These are phyloP conservation scores for Arthroderma uncinatum DNA, from an alignment of 2,329 filamentous ascomycete genomes.

Conservation along the genomic window DNA sequence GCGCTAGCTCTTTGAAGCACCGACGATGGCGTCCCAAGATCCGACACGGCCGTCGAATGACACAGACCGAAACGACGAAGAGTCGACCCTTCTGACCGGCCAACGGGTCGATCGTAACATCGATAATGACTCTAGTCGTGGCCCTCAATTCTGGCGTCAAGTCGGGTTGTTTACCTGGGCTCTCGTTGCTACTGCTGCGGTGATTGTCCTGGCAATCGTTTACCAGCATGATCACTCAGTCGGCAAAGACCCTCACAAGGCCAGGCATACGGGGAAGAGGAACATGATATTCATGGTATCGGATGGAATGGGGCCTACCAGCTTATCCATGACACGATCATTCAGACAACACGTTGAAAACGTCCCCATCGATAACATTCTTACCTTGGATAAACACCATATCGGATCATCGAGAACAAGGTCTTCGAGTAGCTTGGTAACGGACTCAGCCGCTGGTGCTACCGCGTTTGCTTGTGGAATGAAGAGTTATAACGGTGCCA, in stretches of 20 bases:
- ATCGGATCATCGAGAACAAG: conserved; percentile 84
- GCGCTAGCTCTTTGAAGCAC: neutral
- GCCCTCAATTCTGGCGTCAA: conserved; percentile 57
- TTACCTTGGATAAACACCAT: conserved; percentile 75
- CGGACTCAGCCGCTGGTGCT: conserved; percentile 91
- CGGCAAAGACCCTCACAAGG: conserved; percentile 21
- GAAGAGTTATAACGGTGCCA: conserved; percentile 97
- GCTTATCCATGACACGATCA: conserved; percentile 71
- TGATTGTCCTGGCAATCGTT: conserved; percentile 70
- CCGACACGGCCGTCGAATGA: conserved; percentile 43
- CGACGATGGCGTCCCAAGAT: conserved; percentile 1
- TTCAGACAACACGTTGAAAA: conserved; percentile 69
- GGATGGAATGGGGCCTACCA: conserved; percentile 94
- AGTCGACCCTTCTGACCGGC: conserved; percentile 52
- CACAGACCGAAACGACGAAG: conserved; percentile 45
- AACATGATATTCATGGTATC: conserved; percentile 99
- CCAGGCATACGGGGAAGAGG: conserved; percentile 54
- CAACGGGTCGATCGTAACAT: conserved; percentile 30
- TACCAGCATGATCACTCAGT: conserved; percentile 49
- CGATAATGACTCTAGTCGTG: conserved; percentile 21
- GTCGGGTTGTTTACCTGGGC: conserved; percentile 72
- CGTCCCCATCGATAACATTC: conserved; percentile 61
- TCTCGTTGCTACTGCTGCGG: conserved; percentile 62
- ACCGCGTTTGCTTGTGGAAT: conserved; percentile 86
- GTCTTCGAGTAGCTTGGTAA: conserved; percentile 74